phyloP scores from a whole-genome alignment of 192 early-diverging fungal genomes.

The Linnemannia exigua region DNA sequence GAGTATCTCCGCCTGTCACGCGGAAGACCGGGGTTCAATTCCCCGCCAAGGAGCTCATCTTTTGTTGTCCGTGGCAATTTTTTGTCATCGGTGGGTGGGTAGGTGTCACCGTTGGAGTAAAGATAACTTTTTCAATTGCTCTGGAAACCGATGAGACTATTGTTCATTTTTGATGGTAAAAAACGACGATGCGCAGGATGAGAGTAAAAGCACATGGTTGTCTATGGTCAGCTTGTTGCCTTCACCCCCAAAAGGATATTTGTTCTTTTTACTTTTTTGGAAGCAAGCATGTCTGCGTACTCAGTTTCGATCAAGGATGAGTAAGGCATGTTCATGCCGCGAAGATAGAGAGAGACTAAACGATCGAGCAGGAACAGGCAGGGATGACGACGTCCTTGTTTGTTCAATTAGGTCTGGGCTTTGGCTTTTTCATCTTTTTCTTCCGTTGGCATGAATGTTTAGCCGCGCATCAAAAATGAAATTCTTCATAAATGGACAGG shows the following conservation, averaged over 20 bases:
- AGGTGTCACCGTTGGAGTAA: no score
- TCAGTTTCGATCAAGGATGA: background rate
- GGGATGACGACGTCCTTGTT: background rate
- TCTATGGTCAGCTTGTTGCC: background rate
- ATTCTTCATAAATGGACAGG: background rate
- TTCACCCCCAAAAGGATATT: background rate
- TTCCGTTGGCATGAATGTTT: background rate
- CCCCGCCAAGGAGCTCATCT: constrained; percentile 37
- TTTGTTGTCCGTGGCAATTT: background rate
- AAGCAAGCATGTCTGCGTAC: background rate
- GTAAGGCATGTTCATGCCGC: background rate
- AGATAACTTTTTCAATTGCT: no score
- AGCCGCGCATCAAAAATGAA: no score
- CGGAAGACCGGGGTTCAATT: constrained; percentile 50
- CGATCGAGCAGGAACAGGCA: background rate
- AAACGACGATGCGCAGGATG: background rate
- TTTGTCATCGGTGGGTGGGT: no score
- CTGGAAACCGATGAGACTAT: no score
- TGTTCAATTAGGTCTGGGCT: background rate
- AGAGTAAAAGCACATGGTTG: background rate
- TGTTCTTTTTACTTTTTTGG: background rate
- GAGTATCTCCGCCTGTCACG: constrained; percentile 50
- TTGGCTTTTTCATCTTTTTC: background rate
- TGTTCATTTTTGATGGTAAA: no score
- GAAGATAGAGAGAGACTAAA: background rate